These are phyloP conservation scores for Neoboletus subvelutipes DNA, from an alignment of 768 basidiomycete species.

Conservation along the genomic window DNA sequence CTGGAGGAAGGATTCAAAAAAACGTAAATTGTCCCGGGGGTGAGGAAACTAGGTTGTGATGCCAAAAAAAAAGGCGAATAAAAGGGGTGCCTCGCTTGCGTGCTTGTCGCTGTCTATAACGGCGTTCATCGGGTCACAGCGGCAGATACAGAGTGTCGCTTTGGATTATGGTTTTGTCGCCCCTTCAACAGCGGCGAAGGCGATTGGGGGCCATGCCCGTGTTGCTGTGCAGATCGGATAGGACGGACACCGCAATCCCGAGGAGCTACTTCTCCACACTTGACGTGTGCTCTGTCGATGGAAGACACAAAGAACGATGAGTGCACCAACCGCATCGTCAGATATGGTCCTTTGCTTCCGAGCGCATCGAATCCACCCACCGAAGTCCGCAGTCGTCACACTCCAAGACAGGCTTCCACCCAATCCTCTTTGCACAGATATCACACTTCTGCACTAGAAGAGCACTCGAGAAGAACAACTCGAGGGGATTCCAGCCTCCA, in stretches of 20 bases:
- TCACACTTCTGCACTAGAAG: conserved; percentile 77
- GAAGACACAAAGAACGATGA: conserved; percentile 10
- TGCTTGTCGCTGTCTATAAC: conserved; percentile 16
- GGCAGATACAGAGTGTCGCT: conserved; percentile 26
- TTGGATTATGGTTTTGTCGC: conserved; percentile 26
- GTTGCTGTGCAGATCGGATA: conserved; percentile 25
- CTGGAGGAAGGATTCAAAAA: not conserved
- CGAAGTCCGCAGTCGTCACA: conserved; percentile 88
- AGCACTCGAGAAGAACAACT: conserved; percentile 74
- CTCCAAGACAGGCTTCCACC: conserved; percentile 81
- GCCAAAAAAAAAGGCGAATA: conserved; percentile 4
- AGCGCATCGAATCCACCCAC: conserved; percentile 36
- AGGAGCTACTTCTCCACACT: conserved; percentile 83
- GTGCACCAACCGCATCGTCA: conserved; percentile 14
- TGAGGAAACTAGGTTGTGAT: conserved; percentile 3
- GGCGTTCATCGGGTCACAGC: conserved; percentile 28
- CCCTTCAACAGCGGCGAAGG: conserved; percentile 29
- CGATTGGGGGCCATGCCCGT: conserved; percentile 23
- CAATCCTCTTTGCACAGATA: conserved; percentile 76
- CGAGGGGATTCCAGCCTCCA: conserved; percentile 71
- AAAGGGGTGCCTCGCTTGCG: conserved; percentile 5
- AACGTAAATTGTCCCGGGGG: conserved; percentile 13
- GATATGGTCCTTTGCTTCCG: conserved; percentile 11
- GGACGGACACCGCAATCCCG: conserved; percentile 71
- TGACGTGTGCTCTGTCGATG: conserved; percentile 68